Conservation (phyloP, 1,139 yeast species). For the Kodamaea plutei region DNA sequence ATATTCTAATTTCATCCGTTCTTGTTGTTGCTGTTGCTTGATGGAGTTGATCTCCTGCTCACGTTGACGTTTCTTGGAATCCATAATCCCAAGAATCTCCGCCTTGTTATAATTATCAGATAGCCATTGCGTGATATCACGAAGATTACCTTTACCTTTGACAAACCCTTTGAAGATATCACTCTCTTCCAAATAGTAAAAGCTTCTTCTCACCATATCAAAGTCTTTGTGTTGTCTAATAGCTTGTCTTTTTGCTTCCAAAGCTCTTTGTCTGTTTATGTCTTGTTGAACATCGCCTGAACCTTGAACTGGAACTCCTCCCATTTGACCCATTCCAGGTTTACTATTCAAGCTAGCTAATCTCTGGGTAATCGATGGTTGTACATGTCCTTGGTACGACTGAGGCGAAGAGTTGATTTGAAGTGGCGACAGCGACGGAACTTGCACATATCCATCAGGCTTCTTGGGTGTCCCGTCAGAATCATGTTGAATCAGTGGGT, state of each 20-base stretch:
- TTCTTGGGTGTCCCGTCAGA: slow-evolving; percentile 8
- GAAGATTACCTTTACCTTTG: slow-evolving; percentile 53
- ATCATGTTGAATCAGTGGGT: slow-evolving; percentile 14
- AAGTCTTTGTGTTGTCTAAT: slow-evolving; percentile 43
- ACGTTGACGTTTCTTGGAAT: slow-evolving; percentile 14
- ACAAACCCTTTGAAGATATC: slow-evolving; percentile 60
- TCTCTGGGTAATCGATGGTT: slow-evolving; percentile 7
- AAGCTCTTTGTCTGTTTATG: slow-evolving; percentile 23
- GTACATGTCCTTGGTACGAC: slow-evolving; percentile 2
- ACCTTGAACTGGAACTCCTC: not conserved
- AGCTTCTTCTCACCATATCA: slow-evolving; percentile 46
- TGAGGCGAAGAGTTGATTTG: slow-evolving; percentile 15
- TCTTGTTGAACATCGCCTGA: slow-evolving; percentile 10
- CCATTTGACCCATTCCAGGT: not conserved
- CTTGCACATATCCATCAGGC: slow-evolving; percentile 12
- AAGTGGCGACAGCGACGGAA: slow-evolving; percentile 16
- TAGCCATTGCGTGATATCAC: slow-evolving; percentile 51
- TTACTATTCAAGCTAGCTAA: not conserved
- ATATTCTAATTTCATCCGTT: slow-evolving; percentile 14
- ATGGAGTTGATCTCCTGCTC: slow-evolving; percentile 7
- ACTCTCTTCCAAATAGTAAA: slow-evolving; percentile 43
- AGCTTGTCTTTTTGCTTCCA: slow-evolving; percentile 37
- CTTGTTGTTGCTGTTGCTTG: slow-evolving; percentile 16
- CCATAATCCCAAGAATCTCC: slow-evolving; percentile 27
- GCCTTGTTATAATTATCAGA: slow-evolving; percentile 31